A percentile compares a stretch with the other conserved stretches of the same genome.
Evolutionary conservation across 257 asterid species (phyloP).

Genomic region (Nicotiana otophora): DNA sequence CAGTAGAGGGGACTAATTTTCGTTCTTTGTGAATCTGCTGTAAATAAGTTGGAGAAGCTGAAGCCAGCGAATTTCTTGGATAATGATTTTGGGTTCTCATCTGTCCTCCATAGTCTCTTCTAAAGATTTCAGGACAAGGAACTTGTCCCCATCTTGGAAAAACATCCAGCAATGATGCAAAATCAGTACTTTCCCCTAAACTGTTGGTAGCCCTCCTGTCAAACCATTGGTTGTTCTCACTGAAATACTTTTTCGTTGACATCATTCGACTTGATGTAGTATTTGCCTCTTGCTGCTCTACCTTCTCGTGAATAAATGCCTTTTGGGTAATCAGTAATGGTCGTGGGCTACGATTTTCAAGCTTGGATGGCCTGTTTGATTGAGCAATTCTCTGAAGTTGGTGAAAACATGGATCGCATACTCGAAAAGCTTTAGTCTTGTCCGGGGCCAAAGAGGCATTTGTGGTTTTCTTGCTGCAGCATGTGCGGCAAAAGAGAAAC

Average conservation of each 20-base stretch:
- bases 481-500: conserved; percentile 33
- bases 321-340: conserved; percentile 19
- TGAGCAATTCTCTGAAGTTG: conserved; percentile 24
- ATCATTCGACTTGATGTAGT: conserved; percentile 23
- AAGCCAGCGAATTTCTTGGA: conserved; percentile 11
- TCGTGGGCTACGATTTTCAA: conserved; percentile 28
- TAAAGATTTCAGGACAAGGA: conserved; percentile 33
- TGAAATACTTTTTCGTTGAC: conserved; percentile 15
- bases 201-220: conserved; percentile 5
- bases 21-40: conserved; percentile 2
- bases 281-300: conserved; percentile 21
- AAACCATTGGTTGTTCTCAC: conserved; percentile 16
- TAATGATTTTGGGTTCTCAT: conserved; percentile 4
- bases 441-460: conserved; percentile 46
- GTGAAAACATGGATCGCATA: conserved; percentile 38
- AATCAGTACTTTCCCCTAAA: conserved; percentile 16
- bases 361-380: conserved; percentile 14
- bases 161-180: conserved; percentile 12
- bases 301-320: conserved; percentile 20
- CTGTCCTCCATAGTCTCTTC: conserved; percentile 8
- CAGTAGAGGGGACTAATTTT: conserved; percentile 7
- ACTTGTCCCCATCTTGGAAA: conserved; percentile 47
- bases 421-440: conserved; percentile 34
- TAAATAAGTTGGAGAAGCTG: conserved; percentile 18
- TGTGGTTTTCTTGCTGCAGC: conserved; percentile 38